A percentile compares a stretch with the other conserved stretches of the same genome.
Evolutionary conservation across 345 rosid genomes (phyloP).

Genomic region (Eucalyptus tenuipes): DNA sequence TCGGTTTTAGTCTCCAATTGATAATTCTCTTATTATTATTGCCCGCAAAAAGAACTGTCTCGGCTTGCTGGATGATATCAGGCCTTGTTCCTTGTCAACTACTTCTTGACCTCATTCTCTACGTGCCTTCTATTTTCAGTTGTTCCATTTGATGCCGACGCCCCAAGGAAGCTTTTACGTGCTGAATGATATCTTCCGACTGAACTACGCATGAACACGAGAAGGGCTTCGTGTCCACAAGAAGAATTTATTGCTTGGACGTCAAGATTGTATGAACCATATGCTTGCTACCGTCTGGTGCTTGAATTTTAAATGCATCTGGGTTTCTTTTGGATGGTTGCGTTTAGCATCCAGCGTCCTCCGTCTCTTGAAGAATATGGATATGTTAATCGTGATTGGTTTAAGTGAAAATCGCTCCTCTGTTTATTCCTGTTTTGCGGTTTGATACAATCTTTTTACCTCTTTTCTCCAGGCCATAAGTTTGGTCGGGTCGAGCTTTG

Average conservation of each 20-base stretch:
- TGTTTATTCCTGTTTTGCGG: neutral
- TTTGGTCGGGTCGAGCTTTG: neutral
- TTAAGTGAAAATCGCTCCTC: neutral
- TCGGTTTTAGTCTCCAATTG: neutral
- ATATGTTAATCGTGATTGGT: neutral
- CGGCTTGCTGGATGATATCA: neutral
- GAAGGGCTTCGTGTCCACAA: neutral
- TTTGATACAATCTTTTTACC: neutral
- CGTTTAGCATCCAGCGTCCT: neutral
- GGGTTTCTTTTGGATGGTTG: neutral
- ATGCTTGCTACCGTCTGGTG: neutral
- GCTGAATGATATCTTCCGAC: slow-evolving; percentile 87
- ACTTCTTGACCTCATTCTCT: neutral
- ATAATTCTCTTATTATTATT: neutral
- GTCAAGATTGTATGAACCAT: neutral
- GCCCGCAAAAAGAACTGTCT: neutral
- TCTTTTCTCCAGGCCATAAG: neutral
- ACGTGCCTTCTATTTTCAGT: slow-evolving; percentile 27
- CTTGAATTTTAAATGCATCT: neutral
- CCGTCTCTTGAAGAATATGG: neutral
- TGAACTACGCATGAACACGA: slow-evolving; percentile 74
- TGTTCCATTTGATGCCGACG: slow-evolving; percentile 99
- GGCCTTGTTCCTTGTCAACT: neutral
- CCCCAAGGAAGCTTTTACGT: slow-evolving; percentile 92
- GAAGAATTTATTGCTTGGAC: neutral